A percentile compares a stretch with the other conserved stretches of the same genome.
Evolutionary conservation across 768 basidiomycete genomes (phyloP).

Genomic region (Podaxis carcinomalis): DNA sequence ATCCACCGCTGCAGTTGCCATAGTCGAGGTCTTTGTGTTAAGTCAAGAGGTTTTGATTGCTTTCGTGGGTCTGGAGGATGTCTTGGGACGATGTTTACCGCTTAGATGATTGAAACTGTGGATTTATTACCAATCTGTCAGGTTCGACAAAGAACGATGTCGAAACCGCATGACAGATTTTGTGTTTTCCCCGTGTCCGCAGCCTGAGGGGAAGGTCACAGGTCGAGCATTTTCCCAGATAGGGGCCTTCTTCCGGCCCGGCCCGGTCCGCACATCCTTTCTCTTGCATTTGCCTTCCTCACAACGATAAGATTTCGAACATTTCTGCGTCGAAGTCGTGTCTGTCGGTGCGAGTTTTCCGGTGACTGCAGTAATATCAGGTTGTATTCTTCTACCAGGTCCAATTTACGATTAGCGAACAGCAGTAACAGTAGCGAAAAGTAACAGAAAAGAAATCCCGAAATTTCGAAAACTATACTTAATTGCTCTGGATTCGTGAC

Average conservation of each 20-base stretch:
- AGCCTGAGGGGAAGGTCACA: neutral
- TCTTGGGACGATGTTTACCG: neutral
- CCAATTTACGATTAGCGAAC: constrained; percentile 10
- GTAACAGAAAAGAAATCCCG: neutral
- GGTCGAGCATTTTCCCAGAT: neutral
- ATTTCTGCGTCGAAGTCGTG: neutral
- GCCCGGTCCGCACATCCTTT: neutral
- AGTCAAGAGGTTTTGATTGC: neutral
- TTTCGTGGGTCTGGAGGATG: neutral
- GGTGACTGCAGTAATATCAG: neutral
- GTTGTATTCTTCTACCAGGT: constrained; percentile 6
- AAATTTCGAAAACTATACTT: constrained; percentile 2
- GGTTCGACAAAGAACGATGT: neutral
- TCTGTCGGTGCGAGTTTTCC: neutral
- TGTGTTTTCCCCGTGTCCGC: neutral
- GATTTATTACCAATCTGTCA: constrained; percentile 4
- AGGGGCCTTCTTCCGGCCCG: neutral
- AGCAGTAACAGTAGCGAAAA: neutral
- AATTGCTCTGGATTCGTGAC: neutral
- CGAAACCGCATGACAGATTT: neutral
- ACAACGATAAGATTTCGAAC: neutral
- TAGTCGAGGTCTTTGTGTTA: constrained; percentile 10
- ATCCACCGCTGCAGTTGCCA: constrained; percentile 25
- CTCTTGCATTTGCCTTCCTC: too few species aligned
- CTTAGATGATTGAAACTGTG: constrained; percentile 2